phyloP scores from a whole-genome alignment of 352 stramenopile species.

The Globisporangium perplexum region DNA sequence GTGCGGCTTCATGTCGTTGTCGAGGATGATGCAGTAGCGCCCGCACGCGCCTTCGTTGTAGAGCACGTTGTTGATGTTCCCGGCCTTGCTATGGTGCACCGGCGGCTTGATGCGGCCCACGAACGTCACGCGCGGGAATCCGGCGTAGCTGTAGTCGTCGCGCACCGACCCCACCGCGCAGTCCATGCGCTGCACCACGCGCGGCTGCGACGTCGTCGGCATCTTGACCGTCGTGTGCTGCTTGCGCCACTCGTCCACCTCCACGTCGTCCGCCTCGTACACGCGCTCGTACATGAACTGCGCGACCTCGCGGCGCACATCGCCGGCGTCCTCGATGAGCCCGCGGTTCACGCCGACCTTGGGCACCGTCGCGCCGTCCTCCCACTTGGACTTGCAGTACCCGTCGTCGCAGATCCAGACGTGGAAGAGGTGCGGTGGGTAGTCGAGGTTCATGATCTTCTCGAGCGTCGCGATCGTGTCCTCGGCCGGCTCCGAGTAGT shows the following conservation, averaged over 20 bases:
- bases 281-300: constrained; percentile 89
- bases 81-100: constrained; percentile 76
- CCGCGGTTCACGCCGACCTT: constrained; percentile 11
- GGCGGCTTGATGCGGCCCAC: constrained; percentile 74
- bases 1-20: constrained; percentile 85
- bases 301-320: constrained; percentile 77
- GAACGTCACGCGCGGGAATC: constrained; percentile 68
- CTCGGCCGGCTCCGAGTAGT: constrained; percentile 80
- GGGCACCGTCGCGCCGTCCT: constrained; percentile 59
- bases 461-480: constrained; percentile 83
- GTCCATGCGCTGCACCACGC: constrained; percentile 66
- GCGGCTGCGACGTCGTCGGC: constrained; percentile 53
- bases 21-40: constrained; percentile 71
- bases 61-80: constrained; percentile 89
- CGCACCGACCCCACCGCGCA: constrained; percentile 77
- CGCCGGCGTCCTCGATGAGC: constrained; percentile 66
- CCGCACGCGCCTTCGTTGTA: constrained; percentile 85
- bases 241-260: constrained; percentile 84
- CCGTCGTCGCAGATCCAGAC: constrained; percentile 84
- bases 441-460: constrained; percentile 85
- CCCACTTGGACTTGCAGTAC: constrained; percentile 81
- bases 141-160: constrained; percentile 81
- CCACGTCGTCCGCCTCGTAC: constrained; percentile 79
- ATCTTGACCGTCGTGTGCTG: constrained; percentile 78
- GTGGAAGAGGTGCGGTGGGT: constrained; percentile 81